These are phyloP conservation scores for Cladosporium sp. DNA, from an alignment of 2,329 filamentous ascomycete genomes.

Conservation along the genomic window DNA sequence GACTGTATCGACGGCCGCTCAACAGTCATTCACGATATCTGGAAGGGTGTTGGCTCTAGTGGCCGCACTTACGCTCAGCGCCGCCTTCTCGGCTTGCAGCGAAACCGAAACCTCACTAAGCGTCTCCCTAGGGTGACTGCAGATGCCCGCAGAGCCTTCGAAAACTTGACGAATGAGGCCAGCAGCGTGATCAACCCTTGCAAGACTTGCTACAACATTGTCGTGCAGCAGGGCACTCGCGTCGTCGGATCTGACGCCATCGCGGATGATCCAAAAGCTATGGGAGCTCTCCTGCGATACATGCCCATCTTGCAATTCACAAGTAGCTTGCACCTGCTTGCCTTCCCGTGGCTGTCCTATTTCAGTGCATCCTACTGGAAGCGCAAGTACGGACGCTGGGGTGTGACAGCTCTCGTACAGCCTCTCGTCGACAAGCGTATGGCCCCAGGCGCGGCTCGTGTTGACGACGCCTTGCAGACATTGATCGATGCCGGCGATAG, in stretches of 20 bases:
- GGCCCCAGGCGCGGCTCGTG: constrained; percentile 6
- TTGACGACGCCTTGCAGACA: constrained; percentile 13
- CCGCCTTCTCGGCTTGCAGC: not conserved
- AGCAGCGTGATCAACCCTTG: constrained; percentile 6
- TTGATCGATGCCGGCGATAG: constrained; percentile 16
- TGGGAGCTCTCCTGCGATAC: not conserved
- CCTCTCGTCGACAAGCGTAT: constrained; percentile 1
- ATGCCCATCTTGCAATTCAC: constrained; percentile 11
- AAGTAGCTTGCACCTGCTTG: constrained; percentile 5
- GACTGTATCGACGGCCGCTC: constrained; percentile 11
- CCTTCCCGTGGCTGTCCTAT: constrained; percentile 7
- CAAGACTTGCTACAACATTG: constrained; percentile 1
- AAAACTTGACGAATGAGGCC: not conserved
- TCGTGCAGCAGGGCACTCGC: constrained; percentile 5
- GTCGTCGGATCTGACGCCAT: constrained; percentile 6
- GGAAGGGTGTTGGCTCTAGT: not conserved
- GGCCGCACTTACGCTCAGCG: not conserved
- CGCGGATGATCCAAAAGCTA: constrained; percentile 5
- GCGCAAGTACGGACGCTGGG: constrained; percentile 10
- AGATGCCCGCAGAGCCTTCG: not conserved
- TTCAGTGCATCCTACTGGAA: constrained; percentile 10
- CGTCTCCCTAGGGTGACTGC: not conserved
- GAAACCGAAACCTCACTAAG: not conserved
- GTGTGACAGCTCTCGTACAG: not conserved
- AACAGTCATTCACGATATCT: constrained; percentile 3